A percentile compares a stretch with the other conserved stretches of the same genome.
Evolutionary conservation across 2,329 filamentous ascomycete genomes (phyloP).

Genomic region (Sclerotinia minor): DNA sequence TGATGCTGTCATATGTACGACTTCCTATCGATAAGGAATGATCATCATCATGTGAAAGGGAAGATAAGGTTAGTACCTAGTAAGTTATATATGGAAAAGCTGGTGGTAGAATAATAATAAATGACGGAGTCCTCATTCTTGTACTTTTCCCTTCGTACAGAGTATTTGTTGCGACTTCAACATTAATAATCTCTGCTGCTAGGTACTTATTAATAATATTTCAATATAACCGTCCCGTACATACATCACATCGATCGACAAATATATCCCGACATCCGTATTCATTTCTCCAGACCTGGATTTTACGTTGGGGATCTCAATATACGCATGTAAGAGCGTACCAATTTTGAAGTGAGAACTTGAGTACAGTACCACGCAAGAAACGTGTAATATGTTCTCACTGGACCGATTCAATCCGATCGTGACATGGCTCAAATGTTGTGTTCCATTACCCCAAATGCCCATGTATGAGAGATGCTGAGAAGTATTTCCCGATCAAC

Average conservation of each 20-base stretch:
- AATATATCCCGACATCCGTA: not conserved
- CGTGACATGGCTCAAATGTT: not conserved
- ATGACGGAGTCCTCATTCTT: not conserved
- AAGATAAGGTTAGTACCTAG: no score
- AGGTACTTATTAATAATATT: not conserved
- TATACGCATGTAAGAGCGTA: not conserved
- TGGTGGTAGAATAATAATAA: not conserved
- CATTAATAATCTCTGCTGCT: not conserved
- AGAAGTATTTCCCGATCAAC: slow-evolving; percentile 17
- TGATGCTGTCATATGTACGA: no score
- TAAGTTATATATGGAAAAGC: not conserved
- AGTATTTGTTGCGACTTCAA: not conserved
- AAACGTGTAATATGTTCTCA: not conserved
- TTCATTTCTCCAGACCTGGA: not conserved
- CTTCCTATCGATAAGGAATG: not conserved
- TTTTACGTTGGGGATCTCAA: not conserved
- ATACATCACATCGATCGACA: not conserved
- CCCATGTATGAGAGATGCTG: slow-evolving; percentile 3
- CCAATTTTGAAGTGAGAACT: not conserved
- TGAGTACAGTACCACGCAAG: not conserved
- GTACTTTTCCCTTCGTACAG: not conserved
- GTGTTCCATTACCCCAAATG: not conserved
- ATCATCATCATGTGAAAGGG: not conserved
- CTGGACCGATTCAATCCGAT: slow-evolving; percentile 15
- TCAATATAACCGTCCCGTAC: not conserved